Evolutionary conservation across 179 eudicot species (phyloP).

Genomic region (Actinidia arguta): DNA sequence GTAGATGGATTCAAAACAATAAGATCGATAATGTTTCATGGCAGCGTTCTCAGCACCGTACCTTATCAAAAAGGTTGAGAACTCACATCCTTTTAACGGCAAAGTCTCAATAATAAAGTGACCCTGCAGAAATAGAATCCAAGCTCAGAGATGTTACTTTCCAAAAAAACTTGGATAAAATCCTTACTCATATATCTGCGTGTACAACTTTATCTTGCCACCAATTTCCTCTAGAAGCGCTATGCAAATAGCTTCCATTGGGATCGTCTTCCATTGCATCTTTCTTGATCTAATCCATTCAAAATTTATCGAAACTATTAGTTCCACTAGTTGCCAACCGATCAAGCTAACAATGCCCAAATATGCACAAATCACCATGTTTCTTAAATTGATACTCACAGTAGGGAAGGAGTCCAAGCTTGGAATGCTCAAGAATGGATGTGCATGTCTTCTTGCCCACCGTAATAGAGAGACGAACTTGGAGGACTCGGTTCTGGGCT

Average conservation of each 20-base stretch:
- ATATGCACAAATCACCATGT: not conserved
- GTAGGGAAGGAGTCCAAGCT: constrained; percentile 32
- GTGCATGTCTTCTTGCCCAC: constrained; percentile 63
- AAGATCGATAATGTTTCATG: not conserved
- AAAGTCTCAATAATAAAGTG: constrained; percentile 37
- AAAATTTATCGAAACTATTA: not conserved
- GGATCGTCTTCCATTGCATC: constrained; percentile 48
- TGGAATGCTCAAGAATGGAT: constrained; percentile 29
- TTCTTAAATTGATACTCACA: constrained; percentile 40
- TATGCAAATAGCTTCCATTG: constrained; percentile 25
- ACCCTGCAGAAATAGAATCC: constrained; percentile 32
- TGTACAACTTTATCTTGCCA: constrained; percentile 48
- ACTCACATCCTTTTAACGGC: constrained; percentile 15
- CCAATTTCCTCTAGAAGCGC: constrained; percentile 63
- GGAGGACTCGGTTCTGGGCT: constrained; percentile 53
- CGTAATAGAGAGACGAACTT: constrained; percentile 76
- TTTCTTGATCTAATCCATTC: constrained; percentile 41
- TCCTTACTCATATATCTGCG: not conserved
- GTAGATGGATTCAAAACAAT: not conserved
- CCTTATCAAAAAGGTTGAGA: constrained; percentile 26
- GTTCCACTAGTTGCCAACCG: not conserved
- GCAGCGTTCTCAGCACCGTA: not conserved
- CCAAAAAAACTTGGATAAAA: not conserved
- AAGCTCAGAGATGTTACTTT: not conserved
- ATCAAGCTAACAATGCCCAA: not conserved